Base-by-base conservation (phyloP, 768 basidiomycete genomes). In the Boletus patriciae region DNA sequence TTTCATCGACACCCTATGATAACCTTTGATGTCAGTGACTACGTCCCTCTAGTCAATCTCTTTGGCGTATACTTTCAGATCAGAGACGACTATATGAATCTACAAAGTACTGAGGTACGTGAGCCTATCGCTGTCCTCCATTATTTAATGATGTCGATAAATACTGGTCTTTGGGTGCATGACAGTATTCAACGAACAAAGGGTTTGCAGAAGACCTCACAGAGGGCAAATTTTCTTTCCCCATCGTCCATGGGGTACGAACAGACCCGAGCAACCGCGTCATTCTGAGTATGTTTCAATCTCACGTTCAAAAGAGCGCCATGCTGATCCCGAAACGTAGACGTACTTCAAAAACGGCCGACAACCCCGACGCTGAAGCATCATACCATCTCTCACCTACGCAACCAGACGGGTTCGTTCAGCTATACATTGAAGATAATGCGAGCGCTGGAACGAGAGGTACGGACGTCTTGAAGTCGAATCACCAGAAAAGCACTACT, bases 21-120 rank as follows among this genome's bases (percentile, higher is more conserved):
- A 1, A 31, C 25, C 0, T 19, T 42, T 23, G 8, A 31, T 34
- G 2, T 38, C 57, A 97, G 92, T 11, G 86, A 98, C 71, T 97
- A 92, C 61, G 85, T 96, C 2, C 93, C 94, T 0, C 80, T 98
- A 2, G 91, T 96, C 59, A 97, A 97, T 70, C 82, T 97, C 11
- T 89, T 98, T 58, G 93, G 95, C 3, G 84, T 97, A n/a, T 90
- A 86, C 65, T 97, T 94, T 71, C 96, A 98, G 70, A 95, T 98
- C 62, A 77, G 94, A n/a, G 96, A 98, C 64, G 96, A 98, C 70
- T 90, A 94, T 45, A 93, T 96, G 90, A 98, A 98, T 65, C 75
- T 98, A 25, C 87, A 95, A 66, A 92, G 90, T 46, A 81, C 82
- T 18, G 85, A 94, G 78, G 94, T 93, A 63, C n/a, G 18, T 42